Conservation (phyloP, 441 rosid genomes). For the Metrosideros polymorpha region DNA sequence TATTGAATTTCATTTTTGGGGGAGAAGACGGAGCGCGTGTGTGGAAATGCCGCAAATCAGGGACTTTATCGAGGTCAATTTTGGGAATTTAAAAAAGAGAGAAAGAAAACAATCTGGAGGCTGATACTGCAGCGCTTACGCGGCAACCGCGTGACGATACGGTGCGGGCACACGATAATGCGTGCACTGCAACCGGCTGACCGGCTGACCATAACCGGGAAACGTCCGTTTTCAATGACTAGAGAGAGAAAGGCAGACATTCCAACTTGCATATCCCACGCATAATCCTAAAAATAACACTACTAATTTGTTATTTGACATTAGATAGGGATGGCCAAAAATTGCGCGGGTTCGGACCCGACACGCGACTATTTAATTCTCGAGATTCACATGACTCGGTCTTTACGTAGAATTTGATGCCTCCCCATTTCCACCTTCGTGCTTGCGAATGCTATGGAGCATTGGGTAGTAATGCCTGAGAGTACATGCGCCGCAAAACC, state of each 20-base stretch:
- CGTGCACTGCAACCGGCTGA: neutral
- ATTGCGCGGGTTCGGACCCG: rapidly evolving
- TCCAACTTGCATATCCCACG: neutral
- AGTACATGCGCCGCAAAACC: too few species aligned
- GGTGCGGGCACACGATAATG: neutral
- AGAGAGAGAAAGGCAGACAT: neutral
- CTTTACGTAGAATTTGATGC: neutral
- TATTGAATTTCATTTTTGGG: neutral
- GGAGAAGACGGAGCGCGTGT: neutral
- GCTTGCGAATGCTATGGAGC: too few species aligned
- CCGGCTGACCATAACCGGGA: too few species aligned
- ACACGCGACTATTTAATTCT: neutral
- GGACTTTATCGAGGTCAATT: neutral
- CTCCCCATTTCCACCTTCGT: neutral
- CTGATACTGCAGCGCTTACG: neutral
- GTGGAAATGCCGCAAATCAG: neutral
- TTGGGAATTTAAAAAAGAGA: neutral
- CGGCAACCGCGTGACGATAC: neutral
- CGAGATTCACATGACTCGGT: neutral
- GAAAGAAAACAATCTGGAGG: neutral
- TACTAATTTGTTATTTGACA: neutral
- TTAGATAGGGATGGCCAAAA: neutral
- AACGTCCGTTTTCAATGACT: neutral
- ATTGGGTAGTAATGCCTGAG: neutral
- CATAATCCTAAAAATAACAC: neutral